Base-by-base conservation (phyloP, 805 yeast genomes). In the Schizosaccharomyces cryophilus region DNA sequence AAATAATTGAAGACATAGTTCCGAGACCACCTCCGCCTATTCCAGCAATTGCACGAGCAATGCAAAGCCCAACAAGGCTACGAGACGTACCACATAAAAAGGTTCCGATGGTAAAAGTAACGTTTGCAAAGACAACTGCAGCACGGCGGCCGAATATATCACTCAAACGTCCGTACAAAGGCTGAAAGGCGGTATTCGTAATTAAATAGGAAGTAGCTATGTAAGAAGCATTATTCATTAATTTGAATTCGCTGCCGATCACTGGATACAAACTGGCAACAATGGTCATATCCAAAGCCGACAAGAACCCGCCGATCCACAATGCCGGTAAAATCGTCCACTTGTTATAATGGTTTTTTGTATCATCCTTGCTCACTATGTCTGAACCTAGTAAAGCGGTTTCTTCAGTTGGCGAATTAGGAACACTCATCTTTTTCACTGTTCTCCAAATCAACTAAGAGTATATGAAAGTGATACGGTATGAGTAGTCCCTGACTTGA, bases 11-110 rank as follows among this genome's bases (percentile, higher is more conserved):
- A 24, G 86, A 78, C 66, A 87, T 73, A 0, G 89, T 77, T 60
- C 83, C 80, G 67, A 87, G 78, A 0, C 95, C 95, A 6, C 95
- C 93, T n/a, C 94, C 95, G 17, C 95, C 95, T 61, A 84, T 77
- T 19, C 96, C 96, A 29, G 94, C 82, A 60, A 87, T 74, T 63
- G 85, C 83, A 66, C 95, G 75, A 15, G 66, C 66, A 48, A 60
- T 56, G 17, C 60, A 59, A 38, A 63, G 54, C 47, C 31, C 21
- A 61, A 60, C 47, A 11, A 63, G 54, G 7, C 55, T 38, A 21
- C 60, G 26, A 24, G 65, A 31, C 29, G 61, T 17, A 0, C 84
- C 88, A 62, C 80, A 77, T 40, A 77, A 61, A 21, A 73, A 64
- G 66, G 80, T 77, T 26, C 81, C 82, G 13, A 76, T 21, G 1